Evolutionary conservation across 495 filamentous ascomycete species (phyloP), one percentile per base, ranked within the genome.

Genomic region (Podospora fimiseda): DNA sequence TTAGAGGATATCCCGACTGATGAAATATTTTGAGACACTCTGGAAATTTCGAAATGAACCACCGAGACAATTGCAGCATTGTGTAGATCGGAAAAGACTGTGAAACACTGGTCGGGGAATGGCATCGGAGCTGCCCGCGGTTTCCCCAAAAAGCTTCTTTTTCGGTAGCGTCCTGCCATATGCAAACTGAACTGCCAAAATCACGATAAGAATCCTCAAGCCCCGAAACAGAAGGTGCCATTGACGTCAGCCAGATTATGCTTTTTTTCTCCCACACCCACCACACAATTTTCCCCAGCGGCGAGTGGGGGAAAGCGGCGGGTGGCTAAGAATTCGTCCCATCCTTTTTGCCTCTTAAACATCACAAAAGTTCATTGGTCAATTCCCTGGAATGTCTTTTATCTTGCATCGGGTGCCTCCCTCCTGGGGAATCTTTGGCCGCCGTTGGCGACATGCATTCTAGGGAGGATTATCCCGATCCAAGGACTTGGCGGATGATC

Each of bases 281-380:
- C n/a, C n/a, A n/a, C n/a, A n/a, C n/a, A n/a, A n/a, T n/a, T n/a
- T n/a, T n/a, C n/a, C n/a, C 23, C 21, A 24, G 9, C 15, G 44
- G n/a, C 22, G 23, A n/a, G n/a, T n/a, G n/a, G n/a, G n/a, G n/a
- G n/a, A n/a, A n/a, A n/a, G n/a, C n/a, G n/a, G n/a, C n/a, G n/a
- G n/a, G 44, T 33, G 23, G 23, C 42, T 19, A 44, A 44, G 19
- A 11, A 9, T 14, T 6, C 14, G 16, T 47, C 7, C 18, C 20
- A 18, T 11, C 41, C 8, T 46, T n/a, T 47, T 24, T 30, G 21
- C n/a, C 23, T 22, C 23, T n/a, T 15, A 14, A 11, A n/a, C 9
- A n/a, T 15, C 23, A 23, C 23, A n/a, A n/a, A n/a, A n/a, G n/a
- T n/a, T 33, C 21, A 47, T 47, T 47, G 44, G 44, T 16, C 44